phyloP scores from a whole-genome alignment of 345 rosid genomes.

The Eucalyptus melliodora region DNA sequence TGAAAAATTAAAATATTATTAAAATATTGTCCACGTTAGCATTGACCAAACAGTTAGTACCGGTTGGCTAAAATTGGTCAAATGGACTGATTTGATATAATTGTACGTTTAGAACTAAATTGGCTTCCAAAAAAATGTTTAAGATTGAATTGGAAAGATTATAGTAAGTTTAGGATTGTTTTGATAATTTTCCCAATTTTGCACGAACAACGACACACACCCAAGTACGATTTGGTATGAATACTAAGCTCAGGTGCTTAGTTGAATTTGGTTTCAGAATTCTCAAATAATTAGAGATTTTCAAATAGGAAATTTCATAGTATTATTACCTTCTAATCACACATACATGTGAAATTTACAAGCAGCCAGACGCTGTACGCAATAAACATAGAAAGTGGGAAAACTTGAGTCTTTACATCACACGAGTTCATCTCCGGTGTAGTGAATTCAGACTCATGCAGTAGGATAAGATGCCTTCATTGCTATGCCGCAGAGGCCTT shows the following conservation, averaged over 20 bases:
- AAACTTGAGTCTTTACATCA: background rate
- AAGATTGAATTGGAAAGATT: no score
- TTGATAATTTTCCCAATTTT: background rate
- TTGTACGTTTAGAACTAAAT: no score
- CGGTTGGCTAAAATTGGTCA: rapidly evolving
- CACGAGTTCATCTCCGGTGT: background rate
- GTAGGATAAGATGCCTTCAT: slow-evolving; percentile 24
- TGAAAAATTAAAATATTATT: no score
- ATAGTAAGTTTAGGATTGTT: no score
- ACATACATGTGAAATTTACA: background rate
- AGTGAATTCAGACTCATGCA: background rate
- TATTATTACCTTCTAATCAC: background rate
- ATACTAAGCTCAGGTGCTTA: background rate
- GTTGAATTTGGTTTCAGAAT: background rate
- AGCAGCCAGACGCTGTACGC: background rate
- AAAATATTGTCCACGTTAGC: no score
- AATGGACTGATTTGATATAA: rapidly evolving
- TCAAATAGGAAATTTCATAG: background rate
- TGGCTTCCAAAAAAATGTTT: no score
- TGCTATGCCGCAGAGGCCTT: slow-evolving; percentile 30
- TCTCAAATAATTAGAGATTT: background rate
- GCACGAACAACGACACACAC: rapidly evolving
- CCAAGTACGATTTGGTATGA: background rate
- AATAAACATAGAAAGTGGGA: background rate
- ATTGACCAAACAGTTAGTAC: rapidly evolving